Base-by-base conservation (phyloP, 805 yeast genomes). In the Monosporozyma solicola region DNA sequence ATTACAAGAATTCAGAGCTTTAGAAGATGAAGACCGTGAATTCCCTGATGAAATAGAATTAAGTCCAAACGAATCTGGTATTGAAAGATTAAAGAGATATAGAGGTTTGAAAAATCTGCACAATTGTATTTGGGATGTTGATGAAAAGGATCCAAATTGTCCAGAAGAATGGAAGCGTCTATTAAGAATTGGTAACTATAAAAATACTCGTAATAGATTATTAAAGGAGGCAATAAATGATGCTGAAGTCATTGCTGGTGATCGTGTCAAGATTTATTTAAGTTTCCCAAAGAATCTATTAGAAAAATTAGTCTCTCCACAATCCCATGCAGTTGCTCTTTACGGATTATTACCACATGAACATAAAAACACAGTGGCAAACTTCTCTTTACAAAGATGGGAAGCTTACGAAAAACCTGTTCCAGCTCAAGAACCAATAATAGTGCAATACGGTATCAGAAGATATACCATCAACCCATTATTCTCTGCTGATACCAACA, bases 1-100 rank as follows among this genome's bases (percentile, higher is more conserved):
- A 69, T 74, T 89, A 56, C 72, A 77, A 53, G 79, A 77, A 61
- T 90, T 76, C 72, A 80, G 94, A 60, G 75, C 75, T 41, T 69
- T 80, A 56, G 96, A 83, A 59, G 79, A 79, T 55, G 97, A 91
- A 52, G 97, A 89, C 66, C 77, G 81, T 37, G 96, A 91, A 61
- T 94, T 90, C 75, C 98, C 98, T 0, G 99, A 94, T 70, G 99
- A 94, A 71, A 72, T 92, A 53, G 98, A 94, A 67, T 72, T 94
- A 45, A 78, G 76, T 47, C 97, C 97, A 32, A 65, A 69, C 5
- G 91, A 80, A 58, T 77, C 85, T 5, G 98, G 87, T 9, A 79
- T 78, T 61, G 89, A 90, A 57, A 78, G 88, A 57, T 75, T 94
- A 53, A 70, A 75, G 32, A 80, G 90, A 56, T 92, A 89, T 70